These are phyloP conservation scores for Colletotrichum tanaceti DNA, from an alignment of 2,329 filamentous ascomycete genomes.

Conservation along the genomic window DNA sequence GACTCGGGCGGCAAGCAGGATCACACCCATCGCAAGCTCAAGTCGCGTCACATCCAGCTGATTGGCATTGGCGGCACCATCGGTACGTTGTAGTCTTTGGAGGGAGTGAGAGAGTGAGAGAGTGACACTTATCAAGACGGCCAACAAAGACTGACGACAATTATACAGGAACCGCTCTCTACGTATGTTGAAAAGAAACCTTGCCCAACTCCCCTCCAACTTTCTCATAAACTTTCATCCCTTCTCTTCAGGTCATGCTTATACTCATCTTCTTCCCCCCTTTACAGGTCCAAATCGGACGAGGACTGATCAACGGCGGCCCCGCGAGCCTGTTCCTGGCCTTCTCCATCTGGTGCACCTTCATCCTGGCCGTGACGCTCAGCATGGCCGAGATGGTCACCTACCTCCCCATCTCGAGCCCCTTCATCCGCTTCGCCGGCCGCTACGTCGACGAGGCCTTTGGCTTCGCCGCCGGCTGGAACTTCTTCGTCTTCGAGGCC, in stretches of 20 bases:
- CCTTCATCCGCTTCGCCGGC: constrained; percentile 82
- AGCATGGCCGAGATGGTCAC: constrained; percentile 81
- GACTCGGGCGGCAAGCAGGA: constrained; percentile 46
- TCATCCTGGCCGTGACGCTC: constrained; percentile 70
- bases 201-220: too few relatives aligned
- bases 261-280: constrained; percentile 19
- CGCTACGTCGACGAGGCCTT: constrained; percentile 81
- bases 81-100: constrained; percentile 70
- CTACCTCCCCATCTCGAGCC: constrained; percentile 79
- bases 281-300: constrained; percentile 65
- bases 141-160: constrained; percentile 10
- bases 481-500: constrained; percentile 79
- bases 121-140: background rate
- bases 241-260: constrained; percentile 3
- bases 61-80: constrained; percentile 74
- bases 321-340: constrained; percentile 69
- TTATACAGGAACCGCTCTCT: constrained; percentile 33
- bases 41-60: constrained; percentile 68
- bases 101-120: constrained; percentile 47
- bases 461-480: constrained; percentile 78
- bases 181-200: constrained; percentile 26
- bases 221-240: too few relatives aligned
- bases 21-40: constrained; percentile 64
- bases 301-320: constrained; percentile 67
- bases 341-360: constrained; percentile 71